Evolutionary conservation across 2,329 filamentous ascomycete species (phyloP).

Genomic region (Sclerotinia glacialis): DNA sequence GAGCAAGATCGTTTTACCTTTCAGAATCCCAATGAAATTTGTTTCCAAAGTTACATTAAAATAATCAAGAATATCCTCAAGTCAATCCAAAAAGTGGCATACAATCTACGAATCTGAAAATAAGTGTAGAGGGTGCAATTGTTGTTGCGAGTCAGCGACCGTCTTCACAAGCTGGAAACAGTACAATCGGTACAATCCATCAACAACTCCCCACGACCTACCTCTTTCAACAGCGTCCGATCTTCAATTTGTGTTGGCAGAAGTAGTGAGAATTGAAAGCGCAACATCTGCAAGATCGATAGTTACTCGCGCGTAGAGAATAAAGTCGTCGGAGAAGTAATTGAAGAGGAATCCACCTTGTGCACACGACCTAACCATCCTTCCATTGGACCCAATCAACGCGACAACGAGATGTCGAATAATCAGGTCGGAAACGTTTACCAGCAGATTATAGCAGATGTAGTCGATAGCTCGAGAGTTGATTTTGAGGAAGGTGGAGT

Average conservation of each 20-base stretch:
- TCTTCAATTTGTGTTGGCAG: not conserved
- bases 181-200: not conserved
- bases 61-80: slow-evolving; percentile 15
- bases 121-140: slow-evolving; percentile 4
- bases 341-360: not conserved
- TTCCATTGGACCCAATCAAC: slow-evolving; percentile 13
- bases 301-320: slow-evolving; percentile 13
- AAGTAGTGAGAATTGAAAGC: not conserved
- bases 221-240: slow-evolving; percentile 2
- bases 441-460: slow-evolving; percentile 72
- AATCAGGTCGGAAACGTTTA: slow-evolving; percentile 67
- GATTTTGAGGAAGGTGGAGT: slow-evolving; percentile 98
- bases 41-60: slow-evolving; percentile 21
- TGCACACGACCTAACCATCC: not conserved
- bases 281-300: slow-evolving; percentile 1
- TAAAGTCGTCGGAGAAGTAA: not conserved
- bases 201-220: slow-evolving; percentile 1
- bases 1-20: slow-evolving; percentile 14
- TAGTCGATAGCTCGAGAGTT: slow-evolving; percentile 86
- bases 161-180: slow-evolving; percentile 5
- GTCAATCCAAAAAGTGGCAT: slow-evolving; percentile 11
- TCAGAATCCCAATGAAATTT: slow-evolving; percentile 9
- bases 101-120: not conserved
- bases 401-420: slow-evolving; percentile 37
- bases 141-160: slow-evolving; percentile 3